A percentile compares a stretch with the other conserved stretches of the same genome.
Evolutionary conservation across 2,329 filamentous ascomycete genomes (phyloP).

Genomic region (Dendrostoma leiphaemia): DNA sequence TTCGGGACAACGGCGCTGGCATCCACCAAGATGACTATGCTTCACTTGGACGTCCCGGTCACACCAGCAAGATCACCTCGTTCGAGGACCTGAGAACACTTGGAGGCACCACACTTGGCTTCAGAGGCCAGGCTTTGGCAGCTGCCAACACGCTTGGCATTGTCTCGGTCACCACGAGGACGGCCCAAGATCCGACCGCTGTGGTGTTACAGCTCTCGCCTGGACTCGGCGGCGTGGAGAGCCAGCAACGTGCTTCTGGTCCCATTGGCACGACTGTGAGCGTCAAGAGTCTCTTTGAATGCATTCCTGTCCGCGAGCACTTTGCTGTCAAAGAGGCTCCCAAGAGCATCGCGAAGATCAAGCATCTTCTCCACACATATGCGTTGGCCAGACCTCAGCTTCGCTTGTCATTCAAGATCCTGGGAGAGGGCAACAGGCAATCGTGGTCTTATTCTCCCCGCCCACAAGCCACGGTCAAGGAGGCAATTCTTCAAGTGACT

Average conservation of each 20-base stretch:
- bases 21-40: slow-evolving; percentile 62
- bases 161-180: slow-evolving; percentile 62
- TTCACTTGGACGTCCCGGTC: slow-evolving; percentile 60
- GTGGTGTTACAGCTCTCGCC: slow-evolving; percentile 42
- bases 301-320: slow-evolving; percentile 63
- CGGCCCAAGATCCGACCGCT: slow-evolving; percentile 59
- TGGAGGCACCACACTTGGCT: slow-evolving; percentile 64
- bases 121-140: slow-evolving; percentile 72
- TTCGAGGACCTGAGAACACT: slow-evolving; percentile 59
- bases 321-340: slow-evolving; percentile 53
- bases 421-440: slow-evolving; percentile 45
- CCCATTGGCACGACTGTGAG: slow-evolving; percentile 69
- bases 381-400: slow-evolving; percentile 64
- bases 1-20: slow-evolving; percentile 72
- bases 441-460: slow-evolving; percentile 65
- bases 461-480: slow-evolving; percentile 44
- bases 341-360: slow-evolving; percentile 57
- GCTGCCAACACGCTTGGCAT: slow-evolving; percentile 60
- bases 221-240: slow-evolving; percentile 38
- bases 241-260: slow-evolving; percentile 41
- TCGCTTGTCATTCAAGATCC: slow-evolving; percentile 58
- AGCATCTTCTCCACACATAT: slow-evolving; percentile 60
- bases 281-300: slow-evolving; percentile 56
- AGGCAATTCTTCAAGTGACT: slow-evolving; percentile 62
- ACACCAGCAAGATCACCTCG: slow-evolving; percentile 71